Percentiles rank a stretch among this genome's conserved stretches.
phyloP scores from a whole-genome alignment of 2,329 filamentous ascomycete genomes.

The Lachnellula cervina region DNA sequence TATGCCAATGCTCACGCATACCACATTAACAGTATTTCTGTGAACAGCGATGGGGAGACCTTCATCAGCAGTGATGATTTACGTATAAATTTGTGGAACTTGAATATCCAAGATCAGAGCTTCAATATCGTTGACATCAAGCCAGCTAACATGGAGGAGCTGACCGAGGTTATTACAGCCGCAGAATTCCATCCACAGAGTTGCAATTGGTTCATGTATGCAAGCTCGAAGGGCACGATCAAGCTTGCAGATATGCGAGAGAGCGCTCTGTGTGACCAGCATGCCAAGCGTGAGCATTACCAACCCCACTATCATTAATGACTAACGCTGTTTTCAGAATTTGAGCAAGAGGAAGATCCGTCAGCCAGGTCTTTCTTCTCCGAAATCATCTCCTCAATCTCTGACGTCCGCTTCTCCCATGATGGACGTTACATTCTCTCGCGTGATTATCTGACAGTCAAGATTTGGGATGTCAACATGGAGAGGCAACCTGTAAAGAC shows the following conservation, averaged over 20 bases:
- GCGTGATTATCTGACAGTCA: constrained; percentile 95
- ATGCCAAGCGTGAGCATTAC: constrained; percentile 70
- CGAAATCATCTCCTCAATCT: constrained; percentile 99
- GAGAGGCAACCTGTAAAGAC: constrained; percentile 96
- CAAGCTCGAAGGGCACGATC: constrained; percentile 97
- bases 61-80: constrained; percentile 99
- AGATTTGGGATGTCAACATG: constrained; percentile 99
- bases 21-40: constrained; percentile 99
- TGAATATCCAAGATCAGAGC: constrained; percentile 98
- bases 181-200: constrained; percentile 95
- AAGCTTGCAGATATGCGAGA: constrained; percentile 98
- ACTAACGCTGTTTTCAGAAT: constrained; percentile 57
- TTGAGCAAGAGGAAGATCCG: constrained; percentile 97
- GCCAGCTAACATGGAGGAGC: constrained; percentile 98
- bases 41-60: constrained; percentile 98
- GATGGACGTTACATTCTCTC: constrained; percentile 97
- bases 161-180: constrained; percentile 97
- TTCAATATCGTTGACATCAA: constrained; percentile 99
- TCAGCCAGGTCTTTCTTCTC: constrained; percentile 98
- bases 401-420: constrained; percentile 93
- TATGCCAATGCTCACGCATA: constrained; percentile 99
- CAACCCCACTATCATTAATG: background rate
- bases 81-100: constrained; percentile 96
- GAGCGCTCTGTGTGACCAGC: constrained; percentile 91
- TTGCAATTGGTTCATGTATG: constrained; percentile 99